These are phyloP conservation scores for Colletotrichum incanum DNA, from an alignment of 2,329 filamentous ascomycete species.

Conservation along the genomic window DNA sequence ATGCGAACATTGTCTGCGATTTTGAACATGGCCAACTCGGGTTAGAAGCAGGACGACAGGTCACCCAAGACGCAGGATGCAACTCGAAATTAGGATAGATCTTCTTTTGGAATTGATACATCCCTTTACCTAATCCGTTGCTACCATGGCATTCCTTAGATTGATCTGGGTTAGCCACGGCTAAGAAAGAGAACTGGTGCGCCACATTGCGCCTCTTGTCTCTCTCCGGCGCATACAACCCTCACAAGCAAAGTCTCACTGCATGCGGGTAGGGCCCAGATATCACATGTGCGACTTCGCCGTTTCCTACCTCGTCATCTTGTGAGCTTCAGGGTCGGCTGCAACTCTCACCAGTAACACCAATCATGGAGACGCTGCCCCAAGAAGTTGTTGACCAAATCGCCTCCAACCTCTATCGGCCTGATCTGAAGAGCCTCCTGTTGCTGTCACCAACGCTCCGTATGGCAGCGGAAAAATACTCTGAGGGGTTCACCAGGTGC, in stretches of 20 bases:
- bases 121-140: neutral
- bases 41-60: neutral
- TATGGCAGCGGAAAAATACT: slow-evolving; percentile 12
- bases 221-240: neutral
- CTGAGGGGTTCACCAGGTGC: slow-evolving; percentile 2
- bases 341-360: neutral
- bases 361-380: neutral
- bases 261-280: neutral
- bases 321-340: neutral
- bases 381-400: slow-evolving; percentile 15
- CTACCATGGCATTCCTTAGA: neutral
- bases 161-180: neutral
- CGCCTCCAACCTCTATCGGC: neutral
- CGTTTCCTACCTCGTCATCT: neutral
- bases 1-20: neutral
- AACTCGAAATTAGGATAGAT: neutral
- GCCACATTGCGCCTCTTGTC: neutral
- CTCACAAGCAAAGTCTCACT: neutral
- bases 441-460: neutral
- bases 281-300: neutral
- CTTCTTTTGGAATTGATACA: too few species aligned
- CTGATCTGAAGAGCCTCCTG: neutral
- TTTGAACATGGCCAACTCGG: neutral
- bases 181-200: neutral
- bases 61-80: too few species aligned